A percentile compares a stretch with the other conserved stretches of the same genome.
These are phyloP conservation scores for Xylariaceae sp. DNA, from an alignment of 2,329 filamentous ascomycete genomes.

Conservation along the genomic window DNA sequence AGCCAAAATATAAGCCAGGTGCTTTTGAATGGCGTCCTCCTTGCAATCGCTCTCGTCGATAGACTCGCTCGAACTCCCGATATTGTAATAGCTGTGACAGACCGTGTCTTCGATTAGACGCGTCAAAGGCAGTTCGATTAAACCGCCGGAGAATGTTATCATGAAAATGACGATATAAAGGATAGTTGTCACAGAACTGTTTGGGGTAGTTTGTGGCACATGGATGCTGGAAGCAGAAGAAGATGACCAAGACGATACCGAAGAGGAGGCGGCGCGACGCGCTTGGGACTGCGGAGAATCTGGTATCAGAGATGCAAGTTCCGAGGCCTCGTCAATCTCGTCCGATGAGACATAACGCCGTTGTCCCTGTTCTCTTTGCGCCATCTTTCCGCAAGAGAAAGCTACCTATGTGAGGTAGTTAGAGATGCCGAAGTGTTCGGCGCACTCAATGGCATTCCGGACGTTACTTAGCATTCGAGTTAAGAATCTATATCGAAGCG, in stretches of 20 bases:
- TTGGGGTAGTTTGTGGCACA: constrained; percentile 27
- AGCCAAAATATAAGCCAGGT: constrained; percentile 37
- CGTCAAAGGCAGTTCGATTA: constrained; percentile 34
- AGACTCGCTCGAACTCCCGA: neutral
- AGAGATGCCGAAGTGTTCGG: neutral
- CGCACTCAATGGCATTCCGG: neutral
- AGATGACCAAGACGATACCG: constrained; percentile 21
- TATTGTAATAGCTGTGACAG: constrained; percentile 37
- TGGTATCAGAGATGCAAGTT: constrained; percentile 9
- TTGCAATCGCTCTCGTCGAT: constrained; percentile 40
- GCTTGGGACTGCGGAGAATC: constrained; percentile 8
- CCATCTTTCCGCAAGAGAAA: constrained; percentile 2
- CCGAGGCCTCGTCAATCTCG: constrained; percentile 5
- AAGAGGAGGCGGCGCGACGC: constrained; percentile 19
- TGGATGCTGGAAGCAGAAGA: constrained; percentile 20
- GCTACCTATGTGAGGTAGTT: neutral
- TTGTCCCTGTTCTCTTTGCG: neutral
- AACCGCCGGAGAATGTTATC: constrained; percentile 28
- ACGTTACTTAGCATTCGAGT: constrained; percentile 1
- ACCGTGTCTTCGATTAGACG: constrained; percentile 38
- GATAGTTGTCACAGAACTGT: constrained; percentile 31
- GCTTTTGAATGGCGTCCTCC: constrained; percentile 32
- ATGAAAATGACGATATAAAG: constrained; percentile 35
- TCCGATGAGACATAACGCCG: constrained; percentile 7
- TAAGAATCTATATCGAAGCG: neutral